phyloP scores from a whole-genome alignment of 768 basidiomycete genomes.

The Scleroderma citrinum region DNA sequence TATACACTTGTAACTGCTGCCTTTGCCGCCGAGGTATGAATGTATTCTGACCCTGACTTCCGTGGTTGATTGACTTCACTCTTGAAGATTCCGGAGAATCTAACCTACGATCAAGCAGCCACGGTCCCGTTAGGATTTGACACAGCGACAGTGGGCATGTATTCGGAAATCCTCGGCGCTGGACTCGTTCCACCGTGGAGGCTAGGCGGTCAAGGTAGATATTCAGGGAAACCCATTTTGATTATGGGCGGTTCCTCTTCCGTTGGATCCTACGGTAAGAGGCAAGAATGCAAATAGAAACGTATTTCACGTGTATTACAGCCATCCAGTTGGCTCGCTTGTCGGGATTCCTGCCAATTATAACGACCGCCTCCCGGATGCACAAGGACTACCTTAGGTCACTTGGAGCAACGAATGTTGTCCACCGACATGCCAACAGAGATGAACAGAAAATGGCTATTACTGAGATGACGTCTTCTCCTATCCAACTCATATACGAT shows the following conservation, averaged over 20 bases:
- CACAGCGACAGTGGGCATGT: slow-evolving; percentile 45
- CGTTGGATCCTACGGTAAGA: slow-evolving; percentile 41
- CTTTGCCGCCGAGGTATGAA: slow-evolving; percentile 32
- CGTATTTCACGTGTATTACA: slow-evolving; percentile 9
- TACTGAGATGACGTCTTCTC: slow-evolving; percentile 21
- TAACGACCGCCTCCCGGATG: slow-evolving; percentile 31
- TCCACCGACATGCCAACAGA: slow-evolving; percentile 25
- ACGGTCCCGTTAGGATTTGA: slow-evolving; percentile 43
- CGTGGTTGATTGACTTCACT: slow-evolving; percentile 3
- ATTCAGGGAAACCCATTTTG: slow-evolving; percentile 37
- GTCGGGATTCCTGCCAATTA: slow-evolving; percentile 38
- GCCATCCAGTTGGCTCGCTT: slow-evolving; percentile 36
- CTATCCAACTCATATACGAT: slow-evolving; percentile 25
- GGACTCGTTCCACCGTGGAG: slow-evolving; percentile 35
- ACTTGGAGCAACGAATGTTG: slow-evolving; percentile 36
- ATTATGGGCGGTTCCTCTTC: slow-evolving; percentile 45
- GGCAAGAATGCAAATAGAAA: slow-evolving; percentile 1
- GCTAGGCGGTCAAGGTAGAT: slow-evolving; percentile 29
- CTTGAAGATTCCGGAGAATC: slow-evolving; percentile 36
- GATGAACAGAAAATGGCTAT: slow-evolving; percentile 12
- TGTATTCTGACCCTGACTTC: neutral
- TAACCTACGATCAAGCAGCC: slow-evolving; percentile 40
- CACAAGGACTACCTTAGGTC: slow-evolving; percentile 27
- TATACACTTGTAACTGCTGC: slow-evolving; percentile 29
- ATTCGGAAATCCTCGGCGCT: slow-evolving; percentile 32